Conservation (phyloP, 495 filamentous ascomycete genomes). For the Usnea hakonensis region DNA sequence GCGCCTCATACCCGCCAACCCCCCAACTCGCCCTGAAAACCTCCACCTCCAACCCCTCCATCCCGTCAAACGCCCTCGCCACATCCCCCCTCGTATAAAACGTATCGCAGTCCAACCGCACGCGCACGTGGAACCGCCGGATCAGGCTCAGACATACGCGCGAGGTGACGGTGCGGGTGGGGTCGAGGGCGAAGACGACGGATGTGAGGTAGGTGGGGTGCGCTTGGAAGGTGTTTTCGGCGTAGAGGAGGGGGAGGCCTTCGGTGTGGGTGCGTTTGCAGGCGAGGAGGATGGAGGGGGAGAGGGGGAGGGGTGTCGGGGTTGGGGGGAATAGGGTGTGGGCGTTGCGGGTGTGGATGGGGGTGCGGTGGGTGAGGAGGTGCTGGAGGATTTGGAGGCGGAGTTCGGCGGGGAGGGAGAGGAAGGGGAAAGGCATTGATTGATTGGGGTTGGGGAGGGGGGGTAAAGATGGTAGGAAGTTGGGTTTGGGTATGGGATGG, state of each 20-base stretch:
- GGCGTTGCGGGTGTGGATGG: constrained; percentile 49
- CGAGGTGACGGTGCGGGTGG: constrained; percentile 1
- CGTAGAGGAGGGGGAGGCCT: constrained; percentile 41
- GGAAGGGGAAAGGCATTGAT: constrained; percentile 49
- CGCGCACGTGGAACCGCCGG: constrained; percentile 8
- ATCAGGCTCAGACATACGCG: not conserved
- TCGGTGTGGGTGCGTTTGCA: constrained; percentile 37
- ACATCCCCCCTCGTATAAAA: constrained; percentile 4
- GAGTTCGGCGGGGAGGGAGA: constrained; percentile 55
- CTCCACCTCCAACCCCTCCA: constrained; percentile 14
- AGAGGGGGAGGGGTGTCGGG: constrained; percentile 13
- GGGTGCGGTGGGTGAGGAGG: constrained; percentile 37
- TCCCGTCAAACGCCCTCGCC: not conserved
- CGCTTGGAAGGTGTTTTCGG: constrained; percentile 43
- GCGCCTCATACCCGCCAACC: constrained; percentile 8
- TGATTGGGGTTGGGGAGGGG: not conserved
- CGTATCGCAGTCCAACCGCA: constrained; percentile 16
- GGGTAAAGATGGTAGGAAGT: too few relatives aligned
- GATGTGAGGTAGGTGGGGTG: constrained; percentile 39
- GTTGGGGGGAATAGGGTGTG: constrained; percentile 35
- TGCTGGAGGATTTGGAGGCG: constrained; percentile 50
- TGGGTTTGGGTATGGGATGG: too few relatives aligned
- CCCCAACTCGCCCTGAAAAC: constrained; percentile 19
- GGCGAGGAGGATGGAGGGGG: constrained; percentile 36
- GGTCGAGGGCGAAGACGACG: constrained; percentile 17